Evolutionary conservation across 1,139 yeast species (phyloP).

Genomic region (Kurtzmaniella quercitrusa): DNA sequence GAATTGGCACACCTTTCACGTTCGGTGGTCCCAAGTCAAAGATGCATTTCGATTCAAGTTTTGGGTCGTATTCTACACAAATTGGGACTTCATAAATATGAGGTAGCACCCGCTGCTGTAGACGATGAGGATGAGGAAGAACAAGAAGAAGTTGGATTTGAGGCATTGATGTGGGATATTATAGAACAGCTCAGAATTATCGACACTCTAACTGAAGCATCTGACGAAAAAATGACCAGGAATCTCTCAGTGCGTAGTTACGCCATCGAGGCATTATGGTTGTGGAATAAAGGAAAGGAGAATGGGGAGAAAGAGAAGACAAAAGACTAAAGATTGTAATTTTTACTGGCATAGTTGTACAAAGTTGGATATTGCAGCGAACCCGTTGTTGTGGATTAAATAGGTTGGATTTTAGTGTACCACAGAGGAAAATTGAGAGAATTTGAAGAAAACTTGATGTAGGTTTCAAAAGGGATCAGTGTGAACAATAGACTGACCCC

Average conservation of each 20-base stretch:
- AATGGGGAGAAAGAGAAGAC: background rate
- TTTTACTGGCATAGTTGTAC: too few relatives aligned
- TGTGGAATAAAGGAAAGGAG: conserved; percentile 66
- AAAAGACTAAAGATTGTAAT: background rate
- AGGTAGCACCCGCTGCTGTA: conserved; percentile 40
- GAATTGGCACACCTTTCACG: conserved; percentile 80
- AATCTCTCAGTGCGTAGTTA: conserved; percentile 78
- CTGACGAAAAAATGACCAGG: conserved; percentile 62
- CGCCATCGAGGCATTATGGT: conserved; percentile 92
- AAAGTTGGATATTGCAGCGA: too few relatives aligned
- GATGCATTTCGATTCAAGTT: conserved; percentile 82
- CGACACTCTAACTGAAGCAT: conserved; percentile 70
- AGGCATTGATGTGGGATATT: conserved; percentile 70
- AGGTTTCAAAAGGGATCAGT: background rate
- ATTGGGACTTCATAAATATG: conserved; percentile 61
- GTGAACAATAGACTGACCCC: background rate
- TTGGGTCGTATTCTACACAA: conserved; percentile 84
- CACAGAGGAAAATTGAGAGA: background rate
- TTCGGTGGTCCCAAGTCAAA: conserved; percentile 78
- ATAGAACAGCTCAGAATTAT: conserved; percentile 62
- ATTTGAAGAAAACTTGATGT: background rate
- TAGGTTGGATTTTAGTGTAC: background rate
- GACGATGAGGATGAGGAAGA: conserved; percentile 30
- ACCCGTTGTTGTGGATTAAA: too few relatives aligned
- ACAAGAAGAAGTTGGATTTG: conserved; percentile 45